Base-by-base conservation (phyloP, 129 eudicot species). In the Arctium minus region DNA sequence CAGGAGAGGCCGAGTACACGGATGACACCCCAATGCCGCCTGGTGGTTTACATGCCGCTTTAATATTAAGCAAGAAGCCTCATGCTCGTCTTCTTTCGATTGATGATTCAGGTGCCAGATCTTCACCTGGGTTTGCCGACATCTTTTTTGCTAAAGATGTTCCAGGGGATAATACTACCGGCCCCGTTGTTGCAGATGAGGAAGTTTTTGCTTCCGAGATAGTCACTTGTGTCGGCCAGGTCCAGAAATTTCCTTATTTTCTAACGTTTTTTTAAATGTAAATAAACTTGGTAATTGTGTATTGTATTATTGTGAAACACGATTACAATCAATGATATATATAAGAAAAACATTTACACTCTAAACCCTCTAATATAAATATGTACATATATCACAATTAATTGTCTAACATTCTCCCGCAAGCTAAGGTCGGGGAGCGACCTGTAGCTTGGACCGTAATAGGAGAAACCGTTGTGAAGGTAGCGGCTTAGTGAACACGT, bases 141-240 rank as follows among this genome's bases (percentile, higher is more conserved):
- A 81, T 93, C 60, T 96, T 93, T 79, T 90, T 77, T 36, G 97
- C 94, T n/a, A 96, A 90, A 82, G 94, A 96, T 81, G 86, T 96
- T 3, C 99, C 99, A 48, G 98, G 97, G 53, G 78, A 77, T 78
- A 89, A 86, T 64, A 78, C 50, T 74, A 77, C 86, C 40, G 99
- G 99, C 31, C 93, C 97, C 3, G 85, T 90, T 50, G 78, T 92
- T 85, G 77, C 80, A 33, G 99, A 96, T 60, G 99, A 96, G 86
- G 94, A 96, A 74, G 89, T 93, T 78, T 96, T 96, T 89, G 98
- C 97, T 81, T 84, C 99, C 3, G 92, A 92, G 76, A 40, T 88
- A 13, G 99, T 96, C 78, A 93, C 99, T 79, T 96, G 98, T 83
- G 99, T 96, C 71, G 99, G 99, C 71, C 99, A 96, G 99, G 99